Evolutionary conservation across 129 eudicot species (phyloP), one percentile per base, ranked within the genome.

Genomic region (Chrysanthemum seticuspe): DNA sequence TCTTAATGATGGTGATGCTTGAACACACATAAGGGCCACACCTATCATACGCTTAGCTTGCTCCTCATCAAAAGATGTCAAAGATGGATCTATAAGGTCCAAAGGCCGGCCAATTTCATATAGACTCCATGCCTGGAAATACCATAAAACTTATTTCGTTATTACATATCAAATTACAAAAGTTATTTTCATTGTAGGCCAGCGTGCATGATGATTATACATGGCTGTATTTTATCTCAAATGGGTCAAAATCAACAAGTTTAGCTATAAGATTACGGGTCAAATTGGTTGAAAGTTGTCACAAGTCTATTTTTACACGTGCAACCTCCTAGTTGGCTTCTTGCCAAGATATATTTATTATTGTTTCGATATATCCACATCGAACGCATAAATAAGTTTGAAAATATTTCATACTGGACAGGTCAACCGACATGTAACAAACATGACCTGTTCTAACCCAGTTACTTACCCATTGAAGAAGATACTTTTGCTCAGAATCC

Each of bases 11-110:
- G 90, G 97, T 53, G 94, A 81, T 45, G 89, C 81, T 81, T 90
- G 96, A 15, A 85, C 89, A 81, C 96, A 87, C 62, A 87, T 47
- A 40, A 90, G 85, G 29, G 93, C 88, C 21, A 90, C 83, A 8
- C 84, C 85, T 48, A 90, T 74, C 52, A 90, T 76, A 65, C 87
- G 86, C 36, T 65, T 79, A 13, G 84, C 96, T 69, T 87, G 80
- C n/a, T 81, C 78, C 15, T 74, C 75, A 21, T 83, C 50, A 19
- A 66, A 81, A 6, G 70, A 75, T 6, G 77, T 23, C 56, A 90
- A 67, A 55, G 78, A 71, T 5, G 82, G 70, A 72, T 90, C 97
- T 71, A 85, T 78, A 3, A 90, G 91, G 58, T 87, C 94, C 45
- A 85, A 67, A 5, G 71, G 81, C 6, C 52, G 82, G 58, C 21